Evolutionary conservation across 305 asterid species (phyloP).

Genomic region (Withania somnifera): DNA sequence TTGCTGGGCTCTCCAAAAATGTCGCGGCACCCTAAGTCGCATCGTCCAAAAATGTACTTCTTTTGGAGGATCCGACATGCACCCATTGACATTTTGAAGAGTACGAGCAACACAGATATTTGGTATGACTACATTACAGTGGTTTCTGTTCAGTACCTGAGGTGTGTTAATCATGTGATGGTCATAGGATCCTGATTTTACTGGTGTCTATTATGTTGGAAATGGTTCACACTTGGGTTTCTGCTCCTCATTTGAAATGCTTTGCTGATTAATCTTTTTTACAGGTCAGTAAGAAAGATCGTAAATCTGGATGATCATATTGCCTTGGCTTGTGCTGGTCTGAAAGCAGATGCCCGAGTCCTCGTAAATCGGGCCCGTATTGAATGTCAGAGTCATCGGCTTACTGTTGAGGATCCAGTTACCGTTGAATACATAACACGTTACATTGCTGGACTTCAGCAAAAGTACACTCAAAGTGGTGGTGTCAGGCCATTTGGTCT

Average conservation of each 20-base stretch:
- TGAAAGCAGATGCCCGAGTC: constrained; percentile 95
- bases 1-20: no score
- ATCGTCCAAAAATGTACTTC: no score
- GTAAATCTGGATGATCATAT: constrained; percentile 84
- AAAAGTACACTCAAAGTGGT: constrained; percentile 91
- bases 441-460: constrained; percentile 93
- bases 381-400: constrained; percentile 87
- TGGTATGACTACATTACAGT: background rate
- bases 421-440: constrained; percentile 94
- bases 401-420: constrained; percentile 87
- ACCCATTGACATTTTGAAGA: no score
- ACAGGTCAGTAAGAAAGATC: constrained; percentile 88
- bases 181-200: background rate
- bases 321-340: constrained; percentile 93
- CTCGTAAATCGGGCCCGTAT: constrained; percentile 75
- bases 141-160: background rate
- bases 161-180: background rate
- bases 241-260: no score
- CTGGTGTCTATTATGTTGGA: background rate
- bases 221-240: no score
- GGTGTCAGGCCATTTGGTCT: constrained; percentile 95
- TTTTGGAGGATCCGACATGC: no score
- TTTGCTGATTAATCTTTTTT: background rate
- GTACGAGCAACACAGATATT: no score
- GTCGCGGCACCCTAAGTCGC: no score